These are phyloP conservation scores for Datura wrightii DNA, from an alignment of 257 asterid genomes.

Conservation along the genomic window DNA sequence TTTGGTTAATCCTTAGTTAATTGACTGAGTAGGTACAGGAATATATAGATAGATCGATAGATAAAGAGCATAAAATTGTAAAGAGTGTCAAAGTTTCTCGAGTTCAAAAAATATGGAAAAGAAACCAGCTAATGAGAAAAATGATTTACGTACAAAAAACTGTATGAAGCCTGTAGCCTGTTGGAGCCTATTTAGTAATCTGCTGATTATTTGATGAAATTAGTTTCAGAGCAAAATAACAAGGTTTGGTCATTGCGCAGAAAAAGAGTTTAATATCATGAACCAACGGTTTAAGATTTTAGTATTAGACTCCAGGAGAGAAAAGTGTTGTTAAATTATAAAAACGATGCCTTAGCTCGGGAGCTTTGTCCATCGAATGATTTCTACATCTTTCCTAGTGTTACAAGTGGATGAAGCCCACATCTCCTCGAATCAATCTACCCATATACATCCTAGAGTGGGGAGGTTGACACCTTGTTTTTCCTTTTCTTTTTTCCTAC, in stretches of 20 bases:
- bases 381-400: neutral
- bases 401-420: neutral
- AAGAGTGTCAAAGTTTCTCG: neutral
- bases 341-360: conserved; percentile 13
- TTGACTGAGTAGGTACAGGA: neutral
- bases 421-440: neutral
- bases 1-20: neutral
- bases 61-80: too few relatives aligned
- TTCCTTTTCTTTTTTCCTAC: neutral
- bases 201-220: neutral
- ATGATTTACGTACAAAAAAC: neutral
- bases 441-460: neutral
- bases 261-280: neutral
- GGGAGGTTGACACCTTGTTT: conserved; percentile 6
- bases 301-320: neutral
- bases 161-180: neutral
- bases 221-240: neutral
- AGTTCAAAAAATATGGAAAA: neutral
- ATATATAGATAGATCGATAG: neutral
- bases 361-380: conserved; percentile 14
- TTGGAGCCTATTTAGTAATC: neutral
- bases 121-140: neutral
- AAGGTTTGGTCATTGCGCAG: neutral
- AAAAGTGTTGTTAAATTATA: neutral
- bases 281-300: neutral